phyloP scores from a whole-genome alignment of 1,139 yeast genomes.

The Saccharomycopsis phalli region DNA sequence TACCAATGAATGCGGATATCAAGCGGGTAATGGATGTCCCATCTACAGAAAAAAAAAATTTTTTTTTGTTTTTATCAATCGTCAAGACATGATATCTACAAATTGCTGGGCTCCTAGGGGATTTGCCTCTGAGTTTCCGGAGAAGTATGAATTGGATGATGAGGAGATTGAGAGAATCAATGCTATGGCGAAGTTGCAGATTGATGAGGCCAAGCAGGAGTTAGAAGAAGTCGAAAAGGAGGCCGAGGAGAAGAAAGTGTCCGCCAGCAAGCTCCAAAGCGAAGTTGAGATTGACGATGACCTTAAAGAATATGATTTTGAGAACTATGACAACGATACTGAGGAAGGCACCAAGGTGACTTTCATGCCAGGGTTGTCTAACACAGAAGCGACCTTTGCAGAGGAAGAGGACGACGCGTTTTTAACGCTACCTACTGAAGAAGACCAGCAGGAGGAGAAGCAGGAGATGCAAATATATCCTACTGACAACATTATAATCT shows the following conservation, averaged over 20 bases:
- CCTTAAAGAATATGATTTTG: constrained; percentile 79
- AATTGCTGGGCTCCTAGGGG: constrained; percentile 97
- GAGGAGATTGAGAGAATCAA: constrained; percentile 89
- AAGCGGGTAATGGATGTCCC: no score
- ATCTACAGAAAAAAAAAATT: neutral
- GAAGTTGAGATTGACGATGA: constrained; percentile 70
- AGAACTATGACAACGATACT: constrained; percentile 69
- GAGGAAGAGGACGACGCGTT: constrained; percentile 66
- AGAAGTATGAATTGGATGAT: constrained; percentile 78
- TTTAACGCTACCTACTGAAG: constrained; percentile 56
- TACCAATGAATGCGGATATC: no score
- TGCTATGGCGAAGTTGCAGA: constrained; percentile 73
- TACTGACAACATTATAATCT: constrained; percentile 80
- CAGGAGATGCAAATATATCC: constrained; percentile 82
- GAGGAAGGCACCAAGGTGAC: constrained; percentile 42
- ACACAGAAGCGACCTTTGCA: constrained; percentile 38
- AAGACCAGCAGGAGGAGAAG: constrained; percentile 63
- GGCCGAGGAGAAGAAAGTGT: constrained; percentile 26
- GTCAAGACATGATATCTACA: constrained; percentile 72
- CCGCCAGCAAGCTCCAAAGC: constrained; percentile 31
- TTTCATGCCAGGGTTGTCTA: constrained; percentile 65
- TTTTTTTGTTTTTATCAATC: neutral
- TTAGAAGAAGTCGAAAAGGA: constrained; percentile 34
- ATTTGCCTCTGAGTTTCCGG: constrained; percentile 87
- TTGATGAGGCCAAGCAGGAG: constrained; percentile 64